These are phyloP conservation scores for Anthostomella pinea DNA, from an alignment of 2,329 filamentous ascomycete species.

Conservation along the genomic window DNA sequence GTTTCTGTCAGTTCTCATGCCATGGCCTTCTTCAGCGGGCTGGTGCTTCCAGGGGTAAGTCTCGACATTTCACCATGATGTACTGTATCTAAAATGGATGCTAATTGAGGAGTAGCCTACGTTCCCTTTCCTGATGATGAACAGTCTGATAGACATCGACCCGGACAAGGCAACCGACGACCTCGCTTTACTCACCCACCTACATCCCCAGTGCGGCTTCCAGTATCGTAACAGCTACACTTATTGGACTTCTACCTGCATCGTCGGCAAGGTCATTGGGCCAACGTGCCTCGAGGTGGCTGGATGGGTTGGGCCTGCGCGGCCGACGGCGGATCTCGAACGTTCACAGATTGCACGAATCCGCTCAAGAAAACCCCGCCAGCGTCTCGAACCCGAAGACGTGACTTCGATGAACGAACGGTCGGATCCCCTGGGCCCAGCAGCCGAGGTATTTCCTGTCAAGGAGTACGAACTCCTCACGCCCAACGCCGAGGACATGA, in stretches of 20 bases:
- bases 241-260: constrained; percentile 70
- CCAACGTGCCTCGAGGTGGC: constrained; percentile 68
- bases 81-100: constrained; percentile 1
- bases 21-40: constrained; percentile 74
- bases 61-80: not conserved
- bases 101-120: constrained; percentile 41
- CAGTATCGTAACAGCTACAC: constrained; percentile 73
- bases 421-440: constrained; percentile 66
- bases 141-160: constrained; percentile 72
- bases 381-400: constrained; percentile 56
- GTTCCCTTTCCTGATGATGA: constrained; percentile 75
- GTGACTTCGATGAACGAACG: constrained; percentile 64
- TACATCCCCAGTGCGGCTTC: constrained; percentile 68
- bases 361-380: constrained; percentile 56
- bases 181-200: constrained; percentile 65
- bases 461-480: constrained; percentile 63
- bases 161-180: constrained; percentile 63
- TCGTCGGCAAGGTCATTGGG: constrained; percentile 73
- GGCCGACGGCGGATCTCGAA: constrained; percentile 63
- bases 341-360: constrained; percentile 69
- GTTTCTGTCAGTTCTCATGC: constrained; percentile 65
- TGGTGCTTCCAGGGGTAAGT: constrained; percentile 67
- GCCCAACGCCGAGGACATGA: constrained; percentile 54
- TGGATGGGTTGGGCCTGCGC: constrained; percentile 72
- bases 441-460: constrained; percentile 60